Conservation (phyloP, 2,329 filamentous ascomycete species). For the Pezizomycotina sp. region DNA sequence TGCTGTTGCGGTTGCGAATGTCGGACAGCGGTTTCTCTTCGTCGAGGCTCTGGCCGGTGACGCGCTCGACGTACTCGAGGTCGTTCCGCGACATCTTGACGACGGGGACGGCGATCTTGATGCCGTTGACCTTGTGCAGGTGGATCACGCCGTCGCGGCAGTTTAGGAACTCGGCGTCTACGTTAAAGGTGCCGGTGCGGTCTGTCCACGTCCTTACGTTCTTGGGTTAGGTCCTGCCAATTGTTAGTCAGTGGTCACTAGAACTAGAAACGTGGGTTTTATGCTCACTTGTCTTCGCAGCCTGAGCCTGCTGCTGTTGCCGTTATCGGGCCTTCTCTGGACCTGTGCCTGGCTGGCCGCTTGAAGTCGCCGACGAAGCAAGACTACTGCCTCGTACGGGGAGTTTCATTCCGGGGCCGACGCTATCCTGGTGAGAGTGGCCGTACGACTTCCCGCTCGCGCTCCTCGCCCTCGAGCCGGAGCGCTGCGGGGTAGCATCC, state of each 20-base stretch:
- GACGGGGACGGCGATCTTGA: conserved; percentile 93
- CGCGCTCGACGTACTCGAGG: conserved; percentile 79
- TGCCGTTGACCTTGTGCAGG: conserved; percentile 90
- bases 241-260: conserved; percentile 14
- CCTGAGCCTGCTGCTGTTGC: conserved; percentile 8
- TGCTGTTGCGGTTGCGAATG: conserved; percentile 36
- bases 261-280: conserved; percentile 16
- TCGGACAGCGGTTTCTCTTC: conserved; percentile 88
- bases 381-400: conserved; percentile 69
- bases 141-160: conserved; percentile 94
- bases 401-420: conserved; percentile 60
- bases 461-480: conserved; percentile 41
- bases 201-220: conserved; percentile 92
- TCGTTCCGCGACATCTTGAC: conserved; percentile 92
- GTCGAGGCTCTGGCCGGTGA: conserved; percentile 71
- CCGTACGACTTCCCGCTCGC: conserved; percentile 35
- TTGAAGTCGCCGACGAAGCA: conserved; percentile 27
- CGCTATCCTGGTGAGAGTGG: conserved; percentile 27
- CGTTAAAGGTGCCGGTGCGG: conserved; percentile 85
- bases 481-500: background rate
- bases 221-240: conserved; percentile 57
- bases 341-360: too few species aligned
- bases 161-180: conserved; percentile 90
- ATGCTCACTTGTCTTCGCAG: conserved; percentile 20
- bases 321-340: too few species aligned